These are phyloP conservation scores for Cladosporium phlei DNA, from an alignment of 2,329 filamentous ascomycete genomes.

Conservation along the genomic window DNA sequence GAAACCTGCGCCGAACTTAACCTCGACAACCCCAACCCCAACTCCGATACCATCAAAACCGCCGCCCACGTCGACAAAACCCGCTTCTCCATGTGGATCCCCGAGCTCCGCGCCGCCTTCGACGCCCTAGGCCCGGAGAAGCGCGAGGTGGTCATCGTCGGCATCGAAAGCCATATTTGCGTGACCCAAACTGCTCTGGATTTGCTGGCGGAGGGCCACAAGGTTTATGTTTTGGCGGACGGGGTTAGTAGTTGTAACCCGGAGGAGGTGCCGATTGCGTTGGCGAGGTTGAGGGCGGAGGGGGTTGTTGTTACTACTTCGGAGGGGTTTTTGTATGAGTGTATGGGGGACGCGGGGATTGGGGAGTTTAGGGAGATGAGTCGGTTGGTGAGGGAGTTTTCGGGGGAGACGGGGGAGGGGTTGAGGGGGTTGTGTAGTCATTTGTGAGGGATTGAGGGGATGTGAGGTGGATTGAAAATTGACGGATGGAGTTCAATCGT, in stretches of 20 bases:
- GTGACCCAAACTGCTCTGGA: conserved; percentile 89
- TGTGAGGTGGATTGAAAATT: not conserved
- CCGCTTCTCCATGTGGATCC: conserved; percentile 80
- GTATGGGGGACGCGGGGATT: conserved; percentile 73
- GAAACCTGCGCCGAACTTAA: conserved; percentile 70
- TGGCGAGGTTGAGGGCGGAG: conserved; percentile 68
- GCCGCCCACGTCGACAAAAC: conserved; percentile 74
- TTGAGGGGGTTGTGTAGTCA: conserved; percentile 64
- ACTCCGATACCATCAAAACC: conserved; percentile 46
- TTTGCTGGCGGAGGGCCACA: conserved; percentile 67
- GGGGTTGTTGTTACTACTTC: conserved; percentile 78
- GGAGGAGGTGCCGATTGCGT: conserved; percentile 73
- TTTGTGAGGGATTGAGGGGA: conserved; percentile 42
- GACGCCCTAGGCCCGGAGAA: conserved; percentile 36
- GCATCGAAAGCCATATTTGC: conserved; percentile 92
- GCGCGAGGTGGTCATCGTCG: conserved; percentile 70
- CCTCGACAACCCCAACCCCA: conserved; percentile 36
- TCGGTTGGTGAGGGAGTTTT: conserved; percentile 71
- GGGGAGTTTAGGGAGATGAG: conserved; percentile 69
- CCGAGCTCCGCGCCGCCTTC: conserved; percentile 53
- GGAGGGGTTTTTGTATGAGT: conserved; percentile 87
- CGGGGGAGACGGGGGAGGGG: conserved; percentile 63
- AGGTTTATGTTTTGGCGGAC: conserved; percentile 83
- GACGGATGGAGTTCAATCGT: not conserved
- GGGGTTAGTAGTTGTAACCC: conserved; percentile 83